A percentile compares a stretch with the other conserved stretches of the same genome.
phyloP scores from a whole-genome alignment of 306 rosid genomes.

The Gillenia trifoliata region DNA sequence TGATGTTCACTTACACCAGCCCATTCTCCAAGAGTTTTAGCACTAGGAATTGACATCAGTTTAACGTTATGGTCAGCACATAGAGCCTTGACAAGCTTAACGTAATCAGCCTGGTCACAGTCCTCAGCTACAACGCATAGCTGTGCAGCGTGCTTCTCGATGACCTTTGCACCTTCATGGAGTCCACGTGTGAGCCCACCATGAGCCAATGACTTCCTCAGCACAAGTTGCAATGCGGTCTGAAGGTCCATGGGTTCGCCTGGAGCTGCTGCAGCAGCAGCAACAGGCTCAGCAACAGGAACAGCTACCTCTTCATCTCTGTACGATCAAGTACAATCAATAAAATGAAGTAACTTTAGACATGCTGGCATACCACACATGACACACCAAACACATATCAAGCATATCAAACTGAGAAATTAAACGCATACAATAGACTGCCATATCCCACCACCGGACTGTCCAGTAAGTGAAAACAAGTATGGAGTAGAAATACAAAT shows the following conservation, averaged over 20 bases:
- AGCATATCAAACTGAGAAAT: neutral
- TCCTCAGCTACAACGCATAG: constrained; percentile 75
- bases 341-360: neutral
- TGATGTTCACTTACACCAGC: too few species aligned
- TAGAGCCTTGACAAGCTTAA: constrained; percentile 61
- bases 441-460: neutral
- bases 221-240: constrained; percentile 66
- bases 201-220: constrained; percentile 74
- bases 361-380: neutral
- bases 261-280: constrained; percentile 18
- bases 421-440: too few species aligned
- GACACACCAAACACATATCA: neutral
- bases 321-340: constrained; percentile 6
- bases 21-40: too few species aligned
- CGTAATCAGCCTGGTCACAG: constrained; percentile 67
- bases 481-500: neutral
- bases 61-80: constrained; percentile 74
- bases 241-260: constrained; percentile 42
- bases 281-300: constrained; percentile 21
- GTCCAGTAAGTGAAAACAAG: neutral
- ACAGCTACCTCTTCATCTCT: constrained; percentile 33
- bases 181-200: constrained; percentile 69
- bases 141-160: constrained; percentile 65
- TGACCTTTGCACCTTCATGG: neutral
- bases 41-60: constrained; percentile 54